phyloP scores from a whole-genome alignment of 2,329 filamentous ascomycete genomes.

The Talaromyces amestolkiae region DNA sequence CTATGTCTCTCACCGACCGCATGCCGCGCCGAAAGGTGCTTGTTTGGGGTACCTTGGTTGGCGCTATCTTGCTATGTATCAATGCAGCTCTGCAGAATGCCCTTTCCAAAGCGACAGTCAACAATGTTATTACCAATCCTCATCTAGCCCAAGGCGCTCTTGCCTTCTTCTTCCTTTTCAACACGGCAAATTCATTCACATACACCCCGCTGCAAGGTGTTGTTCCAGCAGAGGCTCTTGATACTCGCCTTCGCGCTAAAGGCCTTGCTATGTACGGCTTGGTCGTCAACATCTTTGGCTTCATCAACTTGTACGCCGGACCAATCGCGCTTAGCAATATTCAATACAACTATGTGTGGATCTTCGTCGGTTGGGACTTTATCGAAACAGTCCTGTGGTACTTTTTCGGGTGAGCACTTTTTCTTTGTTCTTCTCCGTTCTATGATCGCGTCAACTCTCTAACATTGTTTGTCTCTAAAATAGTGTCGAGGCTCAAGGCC shows the following conservation, averaged over 20 bases:
- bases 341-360: slow-evolving; percentile 30
- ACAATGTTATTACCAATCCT: background rate
- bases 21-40: slow-evolving; percentile 51
- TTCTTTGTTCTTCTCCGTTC: background rate
- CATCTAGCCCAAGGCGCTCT: slow-evolving; percentile 41
- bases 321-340: slow-evolving; percentile 36
- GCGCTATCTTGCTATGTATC: slow-evolving; percentile 22
- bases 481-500: slow-evolving; percentile 28
- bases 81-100: slow-evolving; percentile 41
- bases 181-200: slow-evolving; percentile 44
- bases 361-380: slow-evolving; percentile 19
- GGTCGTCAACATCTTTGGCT: slow-evolving; percentile 26
- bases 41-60: slow-evolving; percentile 43
- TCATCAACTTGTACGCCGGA: slow-evolving; percentile 24
- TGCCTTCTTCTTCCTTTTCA: slow-evolving; percentile 45
- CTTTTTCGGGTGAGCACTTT: slow-evolving; percentile 31
- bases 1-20: slow-evolving; percentile 45
- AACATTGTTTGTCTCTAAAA: background rate
- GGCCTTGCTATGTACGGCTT: slow-evolving; percentile 18
- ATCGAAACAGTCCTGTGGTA: slow-evolving; percentile 15
- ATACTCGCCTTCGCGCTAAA: slow-evolving; percentile 16
- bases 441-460: background rate
- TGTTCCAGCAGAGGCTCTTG: slow-evolving; percentile 17
- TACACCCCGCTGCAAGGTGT: slow-evolving; percentile 33
- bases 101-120: background rate